Percentiles rank a stretch among this genome's conserved stretches.
phyloP scores from a whole-genome alignment of 306 rosid species.

The Leucaena leucocephala region DNA sequence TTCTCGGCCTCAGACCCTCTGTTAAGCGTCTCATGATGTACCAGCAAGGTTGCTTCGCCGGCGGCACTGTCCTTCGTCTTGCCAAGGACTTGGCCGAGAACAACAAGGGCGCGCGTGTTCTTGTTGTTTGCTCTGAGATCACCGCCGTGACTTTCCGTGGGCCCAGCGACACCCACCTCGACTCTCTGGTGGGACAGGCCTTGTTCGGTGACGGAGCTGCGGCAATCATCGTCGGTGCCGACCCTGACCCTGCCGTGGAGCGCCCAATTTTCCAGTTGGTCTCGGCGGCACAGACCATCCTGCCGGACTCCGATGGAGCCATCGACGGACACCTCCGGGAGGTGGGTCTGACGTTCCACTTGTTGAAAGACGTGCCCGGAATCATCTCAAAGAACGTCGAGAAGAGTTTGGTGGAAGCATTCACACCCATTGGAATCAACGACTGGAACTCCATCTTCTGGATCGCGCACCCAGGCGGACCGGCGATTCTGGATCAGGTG shows the following conservation, averaged over 20 bases:
- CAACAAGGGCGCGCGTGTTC: slow-evolving; percentile 54
- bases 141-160: slow-evolving; percentile 69
- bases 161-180: slow-evolving; percentile 56
- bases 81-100: slow-evolving; percentile 67
- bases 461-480: slow-evolving; percentile 69
- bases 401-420: slow-evolving; percentile 56
- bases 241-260: slow-evolving; percentile 44
- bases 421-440: slow-evolving; percentile 46
- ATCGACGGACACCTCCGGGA: slow-evolving; percentile 60
- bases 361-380: slow-evolving; percentile 58
- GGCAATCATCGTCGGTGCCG: slow-evolving; percentile 45
- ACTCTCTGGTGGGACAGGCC: slow-evolving; percentile 58
- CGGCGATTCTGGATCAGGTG: slow-evolving; percentile 62
- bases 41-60: slow-evolving; percentile 67
- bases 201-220: slow-evolving; percentile 63
- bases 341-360: slow-evolving; percentile 56
- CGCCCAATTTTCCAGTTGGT: slow-evolving; percentile 48
- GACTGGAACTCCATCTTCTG: slow-evolving; percentile 69
- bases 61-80: slow-evolving; percentile 65
- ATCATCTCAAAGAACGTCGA: slow-evolving; percentile 60
- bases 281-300: slow-evolving; percentile 49
- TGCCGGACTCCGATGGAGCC: slow-evolving; percentile 59
- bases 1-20: slow-evolving; percentile 60
- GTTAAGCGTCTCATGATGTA: slow-evolving; percentile 68
- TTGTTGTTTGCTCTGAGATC: slow-evolving; percentile 66